Evolutionary conservation across 768 basidiomycete species (phyloP).

Genomic region (Tulasnella sp.): DNA sequence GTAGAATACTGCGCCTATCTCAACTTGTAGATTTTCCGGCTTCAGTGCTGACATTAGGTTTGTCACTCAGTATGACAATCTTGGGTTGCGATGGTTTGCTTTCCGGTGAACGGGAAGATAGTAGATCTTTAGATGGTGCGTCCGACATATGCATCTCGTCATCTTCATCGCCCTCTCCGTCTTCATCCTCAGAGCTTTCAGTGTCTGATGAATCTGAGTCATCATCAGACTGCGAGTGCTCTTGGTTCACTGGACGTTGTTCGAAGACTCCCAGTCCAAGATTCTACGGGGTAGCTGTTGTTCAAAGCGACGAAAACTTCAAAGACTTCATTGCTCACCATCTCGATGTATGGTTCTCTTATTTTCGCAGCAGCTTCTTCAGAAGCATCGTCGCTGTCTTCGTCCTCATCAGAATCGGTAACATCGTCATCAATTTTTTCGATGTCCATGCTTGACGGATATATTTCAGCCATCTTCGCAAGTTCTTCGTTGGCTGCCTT

Average conservation of each 20-base stretch:
- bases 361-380: not conserved
- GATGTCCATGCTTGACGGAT: slow-evolving; percentile 16
- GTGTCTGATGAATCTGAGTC: too few relatives aligned
- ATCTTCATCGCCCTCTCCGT: too few relatives aligned
- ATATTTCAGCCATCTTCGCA: slow-evolving; percentile 2
- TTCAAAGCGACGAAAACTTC: not conserved
- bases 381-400: slow-evolving; percentile 2
- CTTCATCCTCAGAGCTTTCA: too few relatives aligned
- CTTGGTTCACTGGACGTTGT: not conserved
- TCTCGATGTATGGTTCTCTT: slow-evolving; percentile 4
- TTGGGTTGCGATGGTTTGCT: too few relatives aligned
- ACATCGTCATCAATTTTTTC: slow-evolving; percentile 13
- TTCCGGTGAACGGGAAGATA: too few relatives aligned
- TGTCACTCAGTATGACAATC: too few relatives aligned
- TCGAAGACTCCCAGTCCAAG: slow-evolving; percentile 17
- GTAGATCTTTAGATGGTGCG: too few relatives aligned
- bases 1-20: too few relatives aligned
- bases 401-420: slow-evolving; percentile 4
- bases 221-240: too few relatives aligned
- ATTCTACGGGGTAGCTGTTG: slow-evolving; percentile 4
- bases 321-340: not conserved
- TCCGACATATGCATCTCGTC: too few relatives aligned
- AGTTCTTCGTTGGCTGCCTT: slow-evolving; percentile 16
- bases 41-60: too few relatives aligned
- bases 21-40: too few relatives aligned